Evolutionary conservation across 176 grass and related monocot species (phyloP), one percentile per base, ranked within the genome.

Genomic region (Juncus effusus): DNA sequence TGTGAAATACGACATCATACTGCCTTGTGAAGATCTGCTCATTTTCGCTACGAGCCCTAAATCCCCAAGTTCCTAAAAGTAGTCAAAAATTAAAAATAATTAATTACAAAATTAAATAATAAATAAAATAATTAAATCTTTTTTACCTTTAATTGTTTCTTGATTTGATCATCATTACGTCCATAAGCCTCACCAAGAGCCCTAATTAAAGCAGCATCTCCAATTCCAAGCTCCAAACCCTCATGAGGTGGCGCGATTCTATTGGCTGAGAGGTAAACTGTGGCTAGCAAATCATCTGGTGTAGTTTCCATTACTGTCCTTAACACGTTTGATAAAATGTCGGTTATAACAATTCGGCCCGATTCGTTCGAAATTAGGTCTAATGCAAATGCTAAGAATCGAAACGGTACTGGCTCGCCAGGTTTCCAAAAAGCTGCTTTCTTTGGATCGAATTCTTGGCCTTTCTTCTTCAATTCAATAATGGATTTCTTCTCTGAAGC

Each of bases 31-130:
- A 0, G 69, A 93, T 59, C 94, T 81, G 83, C 94, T 99, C 67
- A 86, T 81, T 86, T 97, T 97, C 0, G 94, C 94, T 65, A 99
- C 88, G 72, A 99, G 82, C 47, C 94, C 94, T 72, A 99, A 82
- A 80, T 99, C 94, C 72, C 94, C 94, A 70, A 99, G 69, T 81
- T 92, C 94, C 94, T 97, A 64, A 49, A 60, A 51, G 14, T 47
- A 51, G 14, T 47, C 35, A 66, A 12, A 14, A 10, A 10, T 12
- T 47, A 28, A 62, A 69, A 55, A 9, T 12, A 16, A 67, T 14
- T 4, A 64, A 59, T 5, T 7, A 65, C 15, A 15, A 10, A 49
- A 28, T 28, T 28, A 57, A 62, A 12, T 36, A 60, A 65, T 38
- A 10, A 35, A 41, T 40, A 4, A 53, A 10, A 59, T 4, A 47